Percentiles rank a stretch among this genome's conserved stretches.
These are phyloP conservation scores for Paraphaeosphaeria minitans DNA, from an alignment of 2,329 filamentous ascomycete genomes.

Conservation along the genomic window DNA sequence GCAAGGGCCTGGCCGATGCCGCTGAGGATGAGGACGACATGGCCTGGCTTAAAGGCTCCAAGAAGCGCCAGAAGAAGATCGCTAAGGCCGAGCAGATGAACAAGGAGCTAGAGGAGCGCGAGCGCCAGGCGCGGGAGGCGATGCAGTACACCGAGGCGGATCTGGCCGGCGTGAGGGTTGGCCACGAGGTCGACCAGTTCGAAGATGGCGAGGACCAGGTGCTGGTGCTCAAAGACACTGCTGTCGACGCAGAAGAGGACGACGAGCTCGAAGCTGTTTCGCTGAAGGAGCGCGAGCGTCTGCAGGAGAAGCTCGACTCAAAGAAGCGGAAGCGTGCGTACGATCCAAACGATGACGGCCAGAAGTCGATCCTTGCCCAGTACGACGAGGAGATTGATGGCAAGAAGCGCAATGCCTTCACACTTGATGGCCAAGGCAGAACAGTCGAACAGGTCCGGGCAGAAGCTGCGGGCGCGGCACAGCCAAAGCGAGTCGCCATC, in stretches of 20 bases:
- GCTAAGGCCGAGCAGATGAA: constrained; percentile 71
- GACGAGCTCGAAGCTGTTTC: constrained; percentile 85
- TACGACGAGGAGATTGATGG: constrained; percentile 96
- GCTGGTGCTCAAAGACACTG: constrained; percentile 90
- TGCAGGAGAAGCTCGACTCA: constrained; percentile 76
- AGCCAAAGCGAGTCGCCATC: constrained; percentile 70
- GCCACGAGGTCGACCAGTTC: constrained; percentile 82
- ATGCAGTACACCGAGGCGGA: constrained; percentile 82
- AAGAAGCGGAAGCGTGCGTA: constrained; percentile 93
- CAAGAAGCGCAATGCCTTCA: constrained; percentile 88
- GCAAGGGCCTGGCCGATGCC: constrained; percentile 82
- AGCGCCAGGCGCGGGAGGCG: constrained; percentile 64
- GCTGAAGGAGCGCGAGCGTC: constrained; percentile 72
- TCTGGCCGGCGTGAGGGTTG: constrained; percentile 87
- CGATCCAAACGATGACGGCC: constrained; percentile 76
- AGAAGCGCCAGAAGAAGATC: constrained; percentile 93
- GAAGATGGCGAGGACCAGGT: constrained; percentile 84
- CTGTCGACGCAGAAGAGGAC: constrained; percentile 80
- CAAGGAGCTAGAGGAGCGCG: constrained; percentile 76
- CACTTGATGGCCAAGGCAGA: constrained; percentile 77
- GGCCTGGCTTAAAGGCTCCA: constrained; percentile 85
- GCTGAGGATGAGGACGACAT: constrained; percentile 74
- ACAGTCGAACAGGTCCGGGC: constrained; percentile 66
- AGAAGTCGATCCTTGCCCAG: constrained; percentile 76
- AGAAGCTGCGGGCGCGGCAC: constrained; percentile 58